Evolutionary conservation across 2,329 filamentous ascomycete genomes (phyloP), one percentile per base, ranked within the genome.

Genomic region (Trichoderma brevicompactum): DNA sequence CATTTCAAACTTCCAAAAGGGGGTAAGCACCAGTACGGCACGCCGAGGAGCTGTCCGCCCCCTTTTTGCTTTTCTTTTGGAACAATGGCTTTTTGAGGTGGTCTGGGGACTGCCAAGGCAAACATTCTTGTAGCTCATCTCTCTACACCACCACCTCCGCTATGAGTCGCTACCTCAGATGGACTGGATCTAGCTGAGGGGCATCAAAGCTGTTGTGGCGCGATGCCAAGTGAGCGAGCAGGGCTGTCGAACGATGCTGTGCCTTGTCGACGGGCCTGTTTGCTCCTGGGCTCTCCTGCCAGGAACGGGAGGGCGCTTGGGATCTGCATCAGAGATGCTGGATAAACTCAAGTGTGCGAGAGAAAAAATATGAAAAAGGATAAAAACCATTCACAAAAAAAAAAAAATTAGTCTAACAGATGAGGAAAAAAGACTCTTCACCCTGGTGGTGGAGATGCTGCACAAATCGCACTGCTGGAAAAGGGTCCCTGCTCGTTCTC

Each of bases 401-500:
- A 43, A 62, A 62, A 53, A 43, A 44, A 19, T 23, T 13, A 49
- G 23, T 28, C n/a, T 55, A 17, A 40, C 46, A 61, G 58, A 56
- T 46, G 38, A 46, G 67, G 66, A 69, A 67, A 67, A 66, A 69
- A 19, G 5, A 17, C 36, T 58, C 69, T 67, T 66, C 68, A 72
- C 74, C 74, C 74, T 68, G 75, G 75, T 23, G 74, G 71, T 66
- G 66, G 53, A 69, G 69, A 68, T 72, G 72, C 69, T 70, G 72
- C 69, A 67, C 72, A 73, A 76, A 73, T 71, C 74, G 72, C 73
- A 73, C 70, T 75, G 71, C 71, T 73, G 72, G 68, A 72, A 70
- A 55, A 73, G 73, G 73, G 73, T 73, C 73, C 75, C 75, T 78
- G 76, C 74, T 77, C 73, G 74, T 74, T 76, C 73, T 69, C 72